Base-by-base conservation (phyloP, 495 filamentous ascomycete genomes). In the Penicillium soppii region DNA sequence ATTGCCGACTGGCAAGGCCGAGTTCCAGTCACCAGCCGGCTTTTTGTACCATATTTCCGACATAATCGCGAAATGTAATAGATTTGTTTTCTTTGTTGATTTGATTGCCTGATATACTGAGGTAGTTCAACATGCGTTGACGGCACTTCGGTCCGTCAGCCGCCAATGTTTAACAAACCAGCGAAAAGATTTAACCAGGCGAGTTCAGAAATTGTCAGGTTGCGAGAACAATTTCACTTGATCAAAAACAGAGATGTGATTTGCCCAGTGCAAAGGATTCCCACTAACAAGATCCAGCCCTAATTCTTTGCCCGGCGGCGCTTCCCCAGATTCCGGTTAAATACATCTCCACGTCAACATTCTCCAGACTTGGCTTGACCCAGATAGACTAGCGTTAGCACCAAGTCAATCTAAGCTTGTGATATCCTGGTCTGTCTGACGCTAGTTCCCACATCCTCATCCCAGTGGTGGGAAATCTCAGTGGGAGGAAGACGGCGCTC, bases 1-100 rank as follows among this genome's bases (percentile, higher is more conserved):
- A 61, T 82, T 82, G 7, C 79, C 78, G 40, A 83, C 67, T 12
- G 71, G 72, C 7, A 74, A 59, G 26, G 63, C 59, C 50, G 63
- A 58, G 47, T 66, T 53, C 63, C 58, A 61, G 33, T 38, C 22
- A 5, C 25, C 19, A 32, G 57, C 55, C n/a, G 57, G 58, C 16
- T 54, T 47, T n/a, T 59, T 46, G 44, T 69, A 71, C 68, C 68
- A 71, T 13, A 71, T 49, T 37, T 67, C 62, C 3, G 57, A 62
- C 64, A 67, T 69, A 2, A 20, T 53, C 25, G 9, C 3, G 3
- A 4, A 12, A 23, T 45, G 7, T 35, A 12, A 19, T n/a, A n/a
- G n/a, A n/a, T n/a, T 12, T 32, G 29, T 32, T 7, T 7, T 32
- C 29, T 32, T 32, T 12, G 29, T 32, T 12, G 5, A 32, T 7